Evolutionary conservation across 1,284 basidiomycete genomes (phyloP).

Genomic region (Tremellales sp.): DNA sequence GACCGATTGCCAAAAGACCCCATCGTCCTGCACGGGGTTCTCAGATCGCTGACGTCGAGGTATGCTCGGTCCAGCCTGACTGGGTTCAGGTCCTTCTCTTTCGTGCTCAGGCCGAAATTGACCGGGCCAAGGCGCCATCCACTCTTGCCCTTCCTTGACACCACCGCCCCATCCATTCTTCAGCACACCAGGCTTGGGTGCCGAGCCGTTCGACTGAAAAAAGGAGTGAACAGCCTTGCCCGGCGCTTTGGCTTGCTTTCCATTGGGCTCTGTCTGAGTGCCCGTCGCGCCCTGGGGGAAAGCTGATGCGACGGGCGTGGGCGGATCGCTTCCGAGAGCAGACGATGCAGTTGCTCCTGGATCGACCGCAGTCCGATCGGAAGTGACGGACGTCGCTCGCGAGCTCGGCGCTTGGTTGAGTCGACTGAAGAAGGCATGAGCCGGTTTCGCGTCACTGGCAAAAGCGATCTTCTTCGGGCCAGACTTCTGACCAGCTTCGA

Average conservation of each 20-base stretch:
- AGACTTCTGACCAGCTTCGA: conserved; percentile 9
- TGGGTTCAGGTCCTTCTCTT: not conserved
- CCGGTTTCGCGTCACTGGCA: conserved; percentile 22
- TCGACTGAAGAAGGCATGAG: conserved; percentile 34
- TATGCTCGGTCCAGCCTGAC: not conserved
- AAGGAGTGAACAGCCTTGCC: conserved; percentile 26
- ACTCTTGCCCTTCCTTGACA: conserved; percentile 30
- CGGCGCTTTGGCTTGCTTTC: conserved; percentile 3
- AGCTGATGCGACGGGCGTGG: not conserved
- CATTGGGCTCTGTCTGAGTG: not conserved
- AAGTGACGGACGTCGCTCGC: conserved; percentile 5
- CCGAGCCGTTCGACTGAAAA: conserved; percentile 18
- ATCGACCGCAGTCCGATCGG: too few species aligned
- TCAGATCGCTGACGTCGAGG: too few species aligned
- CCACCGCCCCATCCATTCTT: conserved; percentile 38
- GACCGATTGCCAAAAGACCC: conserved; percentile 5
- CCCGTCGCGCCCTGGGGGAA: not conserved
- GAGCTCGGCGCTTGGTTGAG: not conserved
- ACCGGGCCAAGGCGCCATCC: conserved; percentile 23
- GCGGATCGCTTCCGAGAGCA: too few species aligned
- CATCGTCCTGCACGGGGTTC: not conserved
- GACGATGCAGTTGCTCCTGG: too few species aligned
- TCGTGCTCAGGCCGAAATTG: conserved; percentile 21
- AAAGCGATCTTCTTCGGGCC: conserved; percentile 26
- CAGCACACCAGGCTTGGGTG: conserved; percentile 10